Conservation (phyloP, 768 basidiomycete genomes). For the Boletus subcaerulescens region DNA sequence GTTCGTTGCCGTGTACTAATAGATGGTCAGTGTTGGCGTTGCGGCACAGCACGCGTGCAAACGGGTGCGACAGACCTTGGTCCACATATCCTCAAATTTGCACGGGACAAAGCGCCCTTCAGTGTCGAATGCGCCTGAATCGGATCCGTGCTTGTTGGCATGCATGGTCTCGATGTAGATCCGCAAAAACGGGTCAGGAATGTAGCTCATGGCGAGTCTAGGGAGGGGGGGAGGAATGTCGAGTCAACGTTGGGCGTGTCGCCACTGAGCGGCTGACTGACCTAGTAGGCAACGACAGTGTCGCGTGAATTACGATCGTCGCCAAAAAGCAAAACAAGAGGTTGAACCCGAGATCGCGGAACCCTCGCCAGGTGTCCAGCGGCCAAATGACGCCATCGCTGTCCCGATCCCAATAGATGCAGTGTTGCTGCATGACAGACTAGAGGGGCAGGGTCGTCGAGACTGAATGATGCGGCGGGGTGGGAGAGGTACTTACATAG, state of each 20-base stretch:
- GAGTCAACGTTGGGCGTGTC: not conserved
- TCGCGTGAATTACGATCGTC: slow-evolving; percentile 33
- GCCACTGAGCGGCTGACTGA: not conserved
- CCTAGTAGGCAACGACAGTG: slow-evolving; percentile 37
- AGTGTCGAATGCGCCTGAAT: slow-evolving; percentile 40
- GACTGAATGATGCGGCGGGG: not conserved
- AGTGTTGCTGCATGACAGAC: slow-evolving; percentile 42
- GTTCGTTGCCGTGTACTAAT: slow-evolving; percentile 18
- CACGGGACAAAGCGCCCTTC: slow-evolving; percentile 41
- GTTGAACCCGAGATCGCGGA: slow-evolving; percentile 41
- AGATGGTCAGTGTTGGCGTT: not conserved
- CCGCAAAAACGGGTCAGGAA: slow-evolving; percentile 43
- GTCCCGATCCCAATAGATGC: slow-evolving; percentile 40
- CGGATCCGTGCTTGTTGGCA: slow-evolving; percentile 41
- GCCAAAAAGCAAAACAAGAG: slow-evolving; percentile 36
- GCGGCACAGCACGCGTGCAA: too few relatives aligned
- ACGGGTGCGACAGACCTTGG: slow-evolving; percentile 28
- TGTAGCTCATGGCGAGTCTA: slow-evolving; percentile 20
- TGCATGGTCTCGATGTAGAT: slow-evolving; percentile 36
- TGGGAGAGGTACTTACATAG: slow-evolving; percentile 18
- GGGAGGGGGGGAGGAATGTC: not conserved
- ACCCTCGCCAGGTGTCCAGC: slow-evolving; percentile 39
- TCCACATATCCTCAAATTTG: slow-evolving; percentile 45
- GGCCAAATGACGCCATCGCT: slow-evolving; percentile 45
- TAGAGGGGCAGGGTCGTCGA: slow-evolving; percentile 4